Evolutionary conservation across 495 filamentous ascomycete genomes (phyloP), one percentile per base, ranked within the genome.

Genomic region (Achaetomiella virescens): DNA sequence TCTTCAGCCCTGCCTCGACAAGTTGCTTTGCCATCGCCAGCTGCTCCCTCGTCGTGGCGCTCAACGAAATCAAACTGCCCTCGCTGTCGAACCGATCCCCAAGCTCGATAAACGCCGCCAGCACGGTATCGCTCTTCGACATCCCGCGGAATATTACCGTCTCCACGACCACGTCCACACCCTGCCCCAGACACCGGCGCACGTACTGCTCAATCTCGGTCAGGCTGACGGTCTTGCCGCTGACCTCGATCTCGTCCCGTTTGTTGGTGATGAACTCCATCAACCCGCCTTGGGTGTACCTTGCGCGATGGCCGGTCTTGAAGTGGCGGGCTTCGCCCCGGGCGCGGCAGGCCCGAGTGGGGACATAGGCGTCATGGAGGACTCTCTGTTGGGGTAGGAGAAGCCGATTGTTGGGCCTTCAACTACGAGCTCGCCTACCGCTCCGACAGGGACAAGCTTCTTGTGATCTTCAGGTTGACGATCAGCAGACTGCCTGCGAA

Each of bases 391-490:
- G 0, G 66, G 66, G 25, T 69, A 67, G 21, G 63, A 52, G 22
- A 62, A 60, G 6, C 72, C 72, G 12, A 78, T 61, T 1, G 75
- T 77, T 18, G 74, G 72, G 0, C 72, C 74, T 37, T 75, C 72
- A 20, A 78, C 70, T 1, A 78, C 71, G 1, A 78, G 68, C 55
- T 78, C 76, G 3, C 76, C 76, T 15, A 76, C 60, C 0, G 76
- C 73, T 0, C 76, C 76, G 15, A 78, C 61, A 1, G 76, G 76
- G 54, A 77, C 63, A 25, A 71, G 69, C 21, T 72, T 72, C 53
- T 71, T 73, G 25, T 70, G 72, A 48, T 78, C 74, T n/a, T 78
- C 73, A 5, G 72, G 73, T 71, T 74, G 25, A 78, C 76, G 40
- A 78, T 68, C 65, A 73, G 66, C 18, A 76, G 71, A 22, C 64